Evolutionary conservation across 2,329 filamentous ascomycete genomes (phyloP).

Genomic region (Alternaria consortialis): DNA sequence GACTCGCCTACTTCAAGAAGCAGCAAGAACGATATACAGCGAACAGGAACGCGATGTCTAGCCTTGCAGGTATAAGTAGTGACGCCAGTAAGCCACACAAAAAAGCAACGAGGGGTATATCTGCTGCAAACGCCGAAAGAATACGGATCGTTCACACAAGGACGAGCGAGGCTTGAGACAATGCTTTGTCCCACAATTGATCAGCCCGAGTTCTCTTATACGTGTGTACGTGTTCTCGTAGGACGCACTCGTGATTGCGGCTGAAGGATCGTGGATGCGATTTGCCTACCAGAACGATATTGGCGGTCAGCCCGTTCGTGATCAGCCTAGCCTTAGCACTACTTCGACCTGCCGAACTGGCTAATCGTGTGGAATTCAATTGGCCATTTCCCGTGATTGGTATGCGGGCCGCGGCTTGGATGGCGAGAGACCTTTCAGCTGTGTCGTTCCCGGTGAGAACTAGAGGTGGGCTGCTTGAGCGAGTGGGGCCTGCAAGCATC

Average conservation of each 20-base stretch:
- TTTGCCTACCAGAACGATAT: too few relatives aligned
- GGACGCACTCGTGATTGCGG: background rate
- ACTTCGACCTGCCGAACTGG: too few relatives aligned
- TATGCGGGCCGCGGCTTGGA: too few relatives aligned
- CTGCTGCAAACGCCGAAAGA: background rate
- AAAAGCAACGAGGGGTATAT: conserved; percentile 13
- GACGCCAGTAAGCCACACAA: background rate
- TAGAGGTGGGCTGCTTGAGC: too few relatives aligned
- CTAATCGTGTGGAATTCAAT: too few relatives aligned
- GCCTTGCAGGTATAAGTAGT: background rate
- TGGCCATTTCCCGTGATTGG: too few relatives aligned
- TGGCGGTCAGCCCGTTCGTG: too few relatives aligned
- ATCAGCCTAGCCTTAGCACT: too few relatives aligned
- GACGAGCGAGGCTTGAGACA: background rate
- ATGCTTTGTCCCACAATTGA: background rate
- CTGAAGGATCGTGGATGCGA: background rate
- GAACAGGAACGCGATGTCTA: background rate
- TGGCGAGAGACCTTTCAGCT: too few relatives aligned
- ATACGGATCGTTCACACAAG: background rate
- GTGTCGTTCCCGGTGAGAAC: too few relatives aligned
- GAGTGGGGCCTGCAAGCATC: background rate
- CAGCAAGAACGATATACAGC: background rate
- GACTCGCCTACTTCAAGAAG: background rate
- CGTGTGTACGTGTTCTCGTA: background rate
- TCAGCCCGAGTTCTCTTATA: background rate